Evolutionary conservation across 208 protist genomes (phyloP), one percentile per base, ranked within the genome.

Genomic region (Trypanosomatidae sp.): DNA sequence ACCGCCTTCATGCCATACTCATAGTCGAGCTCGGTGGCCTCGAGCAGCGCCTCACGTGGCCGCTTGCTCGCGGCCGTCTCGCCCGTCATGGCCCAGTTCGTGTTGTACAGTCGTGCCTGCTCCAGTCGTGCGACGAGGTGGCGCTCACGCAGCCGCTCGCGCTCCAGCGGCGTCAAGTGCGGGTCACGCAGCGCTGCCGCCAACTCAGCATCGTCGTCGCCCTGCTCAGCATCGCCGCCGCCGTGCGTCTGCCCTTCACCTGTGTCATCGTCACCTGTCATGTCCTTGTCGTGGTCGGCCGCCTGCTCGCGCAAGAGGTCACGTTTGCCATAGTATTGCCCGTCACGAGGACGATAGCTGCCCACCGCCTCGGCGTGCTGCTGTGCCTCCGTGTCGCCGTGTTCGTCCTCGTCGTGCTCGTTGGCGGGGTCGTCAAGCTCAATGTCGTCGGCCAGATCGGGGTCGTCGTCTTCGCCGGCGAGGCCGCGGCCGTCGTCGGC

Each of bases 1-100:
- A 74, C 73, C 21, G 82, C 56, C 62, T 79, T 79, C 77, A 88
- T 88, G 38, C 70, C 82, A 63, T 94, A 73, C 47, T 94, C 86
- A 53, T 91, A 92, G 37, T 94, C 76, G 4, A 94, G 46, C 24
- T 68, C 48, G 25, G 88, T 77, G 7, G 75, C 55, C 41, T 92
- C 79, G 16, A 94, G 66, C 65, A 94, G 61, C 8, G 87, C 75
- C 43, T 94, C 83, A 33, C 71, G 70, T 6, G 82, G 87, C 0
- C 87, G 82, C 41, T 75, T 71, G 46, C 25, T 67, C 15, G 71
- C 82, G 21, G 65, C 58, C 20, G 67, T 77, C 62, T 94, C 87
- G 7, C 87, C 87, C 7, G 59, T 27, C 80, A 94, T 87, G 21
- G 74, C 56, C 87, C 87, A 94, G 58, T 89, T 58, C 6, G 68